Evolutionary conservation across 768 basidiomycete species (phyloP).

Genomic region (Naganishia vishniacii): DNA sequence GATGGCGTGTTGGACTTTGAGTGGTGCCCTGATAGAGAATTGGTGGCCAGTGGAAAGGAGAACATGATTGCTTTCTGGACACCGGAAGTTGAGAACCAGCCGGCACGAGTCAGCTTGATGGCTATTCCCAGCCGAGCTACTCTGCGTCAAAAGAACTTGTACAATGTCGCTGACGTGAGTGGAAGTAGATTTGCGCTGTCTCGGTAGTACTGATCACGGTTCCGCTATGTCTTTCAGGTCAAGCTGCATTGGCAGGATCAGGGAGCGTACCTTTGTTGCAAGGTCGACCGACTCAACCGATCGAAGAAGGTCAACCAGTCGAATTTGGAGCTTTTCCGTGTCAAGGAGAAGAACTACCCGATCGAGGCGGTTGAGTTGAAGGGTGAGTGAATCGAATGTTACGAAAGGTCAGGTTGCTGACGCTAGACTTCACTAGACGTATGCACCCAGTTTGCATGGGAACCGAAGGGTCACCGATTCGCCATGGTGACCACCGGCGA

Average conservation of each 20-base stretch:
- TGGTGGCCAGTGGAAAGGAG: constrained; percentile 62
- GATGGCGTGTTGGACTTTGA: constrained; percentile 97
- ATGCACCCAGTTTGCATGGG: constrained; percentile 96
- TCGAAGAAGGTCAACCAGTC: constrained; percentile 98
- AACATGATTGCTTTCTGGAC: constrained; percentile 98
- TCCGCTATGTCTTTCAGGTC: constrained; percentile 60
- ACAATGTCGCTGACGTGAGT: constrained; percentile 91
- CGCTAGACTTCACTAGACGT: constrained; percentile 57
- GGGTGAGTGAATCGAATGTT: constrained; percentile 53
- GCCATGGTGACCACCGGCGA: constrained; percentile 90
- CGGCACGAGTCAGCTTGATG: constrained; percentile 90
- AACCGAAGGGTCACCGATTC: constrained; percentile 94
- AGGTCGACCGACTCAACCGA: constrained; percentile 74
- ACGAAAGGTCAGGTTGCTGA: neutral
- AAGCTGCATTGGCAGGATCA: constrained; percentile 98
- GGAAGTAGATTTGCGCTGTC: neutral
- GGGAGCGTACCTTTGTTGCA: constrained; percentile 96
- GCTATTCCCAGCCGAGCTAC: constrained; percentile 76
- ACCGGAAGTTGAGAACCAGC: constrained; percentile 91
- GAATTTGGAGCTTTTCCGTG: constrained; percentile 94
- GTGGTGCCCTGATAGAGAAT: constrained; percentile 93
- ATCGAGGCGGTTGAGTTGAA: constrained; percentile 97
- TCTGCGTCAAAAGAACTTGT: constrained; percentile 89
- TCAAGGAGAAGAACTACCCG: constrained; percentile 94
- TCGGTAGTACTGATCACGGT: neutral